phyloP scores from a whole-genome alignment of 1,139 yeast species.

The Groenewaldozyma sp. region DNA sequence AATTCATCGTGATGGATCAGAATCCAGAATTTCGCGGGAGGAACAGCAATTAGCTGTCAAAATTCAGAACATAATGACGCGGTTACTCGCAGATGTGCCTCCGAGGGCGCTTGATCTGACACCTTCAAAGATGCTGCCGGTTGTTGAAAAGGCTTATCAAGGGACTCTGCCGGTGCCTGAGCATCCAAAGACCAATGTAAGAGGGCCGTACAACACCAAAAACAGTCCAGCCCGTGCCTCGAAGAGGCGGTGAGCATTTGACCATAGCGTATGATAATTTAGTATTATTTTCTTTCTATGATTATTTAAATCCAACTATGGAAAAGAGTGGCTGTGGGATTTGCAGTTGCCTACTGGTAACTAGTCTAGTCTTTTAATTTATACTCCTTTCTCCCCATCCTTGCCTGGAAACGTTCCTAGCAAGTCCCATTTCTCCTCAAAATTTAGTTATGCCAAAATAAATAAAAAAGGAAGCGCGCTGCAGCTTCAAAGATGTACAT shows the following conservation, averaged over 20 bases:
- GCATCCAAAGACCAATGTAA: conserved; percentile 14
- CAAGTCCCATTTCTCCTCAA: neutral
- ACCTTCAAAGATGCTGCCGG: conserved; percentile 43
- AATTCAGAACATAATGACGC: conserved; percentile 41
- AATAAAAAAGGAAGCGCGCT: too few species aligned
- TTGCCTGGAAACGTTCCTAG: too few species aligned
- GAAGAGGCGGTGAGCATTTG: too few species aligned
- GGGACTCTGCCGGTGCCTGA: conserved; percentile 70
- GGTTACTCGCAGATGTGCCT: conserved; percentile 31
- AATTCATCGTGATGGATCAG: conserved; percentile 26
- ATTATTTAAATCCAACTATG: too few species aligned
- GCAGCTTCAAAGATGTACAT: conserved; percentile 40
- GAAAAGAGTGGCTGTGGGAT: too few species aligned
- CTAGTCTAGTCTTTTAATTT: too few species aligned
- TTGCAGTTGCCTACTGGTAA: too few species aligned
- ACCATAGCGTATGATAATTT: too few species aligned
- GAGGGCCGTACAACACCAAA: neutral
- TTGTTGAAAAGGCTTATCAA: conserved; percentile 59
- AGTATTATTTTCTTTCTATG: too few species aligned
- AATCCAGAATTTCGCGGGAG: conserved; percentile 32
- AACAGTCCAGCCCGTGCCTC: conserved; percentile 1
- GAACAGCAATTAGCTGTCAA: conserved; percentile 45
- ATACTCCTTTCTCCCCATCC: too few species aligned
- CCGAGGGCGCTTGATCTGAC: conserved; percentile 22
- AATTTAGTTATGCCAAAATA: too few species aligned